Evolutionary conservation across 345 rosid species (phyloP), one percentile per base, ranked within the genome.

Genomic region (Nasturtium officinale): DNA sequence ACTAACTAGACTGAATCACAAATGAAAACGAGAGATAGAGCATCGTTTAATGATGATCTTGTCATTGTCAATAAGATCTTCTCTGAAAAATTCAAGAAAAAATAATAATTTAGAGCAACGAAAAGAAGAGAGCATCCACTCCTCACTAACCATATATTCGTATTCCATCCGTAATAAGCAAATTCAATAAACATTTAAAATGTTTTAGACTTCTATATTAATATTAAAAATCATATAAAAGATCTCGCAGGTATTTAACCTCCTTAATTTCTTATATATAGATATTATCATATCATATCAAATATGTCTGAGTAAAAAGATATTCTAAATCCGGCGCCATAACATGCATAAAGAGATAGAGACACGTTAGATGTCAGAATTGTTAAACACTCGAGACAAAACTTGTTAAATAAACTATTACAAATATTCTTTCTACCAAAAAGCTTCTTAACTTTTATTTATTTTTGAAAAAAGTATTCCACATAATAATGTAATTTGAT

Each of bases 141-240:
- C n/a, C 74, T 53, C 79, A 68, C 74, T 53, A 76, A 76, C 74
- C 70, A 76, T 53, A 53, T 61, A 61, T 76, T 76, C 74, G 26
- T 16, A 61, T 58, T 54, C 65, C 57, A 61, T 61, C 74, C 64
- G 51, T 69, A 46, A 54, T 28, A 76, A 62, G 75, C 33, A 61
- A 43, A 33, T 61, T 35, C 6, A 54, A 52, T 4, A 15, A 61
- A 26, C 16, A 61, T 52, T 42, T 30, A 30, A 51, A 32, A 60
- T 17, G 33, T 69, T 55, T 45, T 18, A 62, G 37, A 63, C 53
- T 69, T 76, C 46, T 45, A 26, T 28, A 76, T 76, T 46, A n/a
- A 43, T 60, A 64, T 62, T 76, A 25, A 67, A 67, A 32, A n/a
- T n/a, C 69, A 47, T 57, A 37, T 37, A 58, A 66, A 66, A 67